Base-by-base conservation (phyloP, 164 flowering plant species). In the Aristolochia californica region DNA sequence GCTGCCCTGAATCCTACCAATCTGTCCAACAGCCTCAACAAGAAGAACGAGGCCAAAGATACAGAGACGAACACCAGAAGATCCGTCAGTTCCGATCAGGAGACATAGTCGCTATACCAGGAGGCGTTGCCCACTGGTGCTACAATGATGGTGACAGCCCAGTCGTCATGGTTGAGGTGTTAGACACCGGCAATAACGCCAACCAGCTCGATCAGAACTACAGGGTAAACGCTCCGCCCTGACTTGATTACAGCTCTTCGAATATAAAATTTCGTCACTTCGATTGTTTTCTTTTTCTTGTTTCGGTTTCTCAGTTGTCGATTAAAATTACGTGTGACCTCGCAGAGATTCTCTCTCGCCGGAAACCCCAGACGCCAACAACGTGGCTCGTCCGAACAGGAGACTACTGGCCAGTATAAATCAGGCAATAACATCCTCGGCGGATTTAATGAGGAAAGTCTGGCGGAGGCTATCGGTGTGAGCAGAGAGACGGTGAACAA, bases 201-300 rank as follows among this genome's bases (percentile, higher is more conserved):
- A 87, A 87, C 75, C 91, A 82, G 64, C 91, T 87, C 56, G 91
- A 81, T 25, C 73, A 65, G 13, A 61, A 47, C 45, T 34, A 63
- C 25, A 77, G 83, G 68, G 87, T 67, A 52, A 20, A n/a, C n/a
- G n/a, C n/a, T n/a, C n/a, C n/a, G n/a, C n/a, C n/a, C n/a, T n/a
- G n/a, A n/a, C n/a, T n/a, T n/a, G n/a, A n/a, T n/a, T n/a, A n/a
- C n/a, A n/a, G n/a, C n/a, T n/a, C n/a, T n/a, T n/a, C n/a, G n/a
- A n/a, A n/a, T n/a, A n/a, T 23, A 5, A 15, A 12, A 0, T 23
- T 25, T n/a, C 0, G 1, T 16, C 20, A 17, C 20, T 16, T 47
- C 20, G 5, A 5, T 16, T 15, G 49, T 16, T 11, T 16, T 16
- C n/a, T 47, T 1, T 1, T n/a, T 18, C 17, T 4, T 48, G 23